Base-by-base conservation (phyloP, 78 protist genomes). In the Dictyostelium intermedium region DNA sequence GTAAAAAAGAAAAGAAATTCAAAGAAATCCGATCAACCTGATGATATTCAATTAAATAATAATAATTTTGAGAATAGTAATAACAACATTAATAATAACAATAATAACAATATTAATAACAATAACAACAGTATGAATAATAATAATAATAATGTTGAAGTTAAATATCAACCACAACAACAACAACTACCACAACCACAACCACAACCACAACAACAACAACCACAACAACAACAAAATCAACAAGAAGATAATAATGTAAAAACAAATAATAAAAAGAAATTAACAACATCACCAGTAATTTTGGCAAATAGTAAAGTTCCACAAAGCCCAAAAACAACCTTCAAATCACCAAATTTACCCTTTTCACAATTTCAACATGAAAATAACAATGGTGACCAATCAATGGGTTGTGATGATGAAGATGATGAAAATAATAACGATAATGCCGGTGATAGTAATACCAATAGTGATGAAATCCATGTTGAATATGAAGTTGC, bases 1-100 rank as follows among this genome's bases (percentile, higher is more conserved):
- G 82, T 89, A 3, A 89, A 89, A 66, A 89, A 89, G 87, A 89
- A 89, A 56, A 89, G 94, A 80, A 77, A 77, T 27, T 70, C 83
- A 1, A 89, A 77, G 60, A 77, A 89, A 56, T 18, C 37, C 43
- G 74, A 89, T 5, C 78, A 32, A 18, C 25, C 23, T 14, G 41
- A 72, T 32, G 79, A 72, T 34, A 18, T 30, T 72, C 43, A 27
- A 34, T 34, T 34, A 34, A 34, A 16, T 30, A 72, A 16, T 32
- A 34, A 72, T 32, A 34, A 34, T 16, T 27, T 13, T 5, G 32
- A 34, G 13, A 72, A 32, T 8, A 69, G 14, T 11, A 69, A 30
- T 69, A 30, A 11, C 5, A 25, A 27, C 7, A 70, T 32, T 13
- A 30, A 70, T 70, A 30, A 10, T 3, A 70, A 70, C 2, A 63